Conservation (phyloP, 768 basidiomycete genomes). For the Leccinum sublutescens region DNA sequence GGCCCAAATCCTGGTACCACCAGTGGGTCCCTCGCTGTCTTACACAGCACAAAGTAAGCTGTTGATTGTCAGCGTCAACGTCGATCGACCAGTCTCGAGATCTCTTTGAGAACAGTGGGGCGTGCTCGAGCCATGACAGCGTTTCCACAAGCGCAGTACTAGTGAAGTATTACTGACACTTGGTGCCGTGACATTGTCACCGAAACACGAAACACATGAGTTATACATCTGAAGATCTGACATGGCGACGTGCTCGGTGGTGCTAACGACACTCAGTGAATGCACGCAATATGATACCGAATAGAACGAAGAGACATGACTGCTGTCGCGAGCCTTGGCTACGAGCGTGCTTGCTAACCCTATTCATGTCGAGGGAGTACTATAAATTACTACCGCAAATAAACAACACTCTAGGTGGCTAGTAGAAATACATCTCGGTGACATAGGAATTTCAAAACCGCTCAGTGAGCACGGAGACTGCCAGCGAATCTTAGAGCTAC, state of each 20-base stretch:
- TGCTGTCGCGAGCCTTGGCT: not conserved
- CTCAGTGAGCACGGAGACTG: constrained; percentile 8
- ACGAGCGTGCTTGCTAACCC: not conserved
- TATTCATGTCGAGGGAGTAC: not conserved
- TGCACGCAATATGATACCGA: not conserved
- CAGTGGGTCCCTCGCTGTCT: not conserved
- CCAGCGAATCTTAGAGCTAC: constrained; percentile 8
- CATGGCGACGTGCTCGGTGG: not conserved
- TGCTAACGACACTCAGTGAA: too few species aligned
- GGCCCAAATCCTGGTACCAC: not conserved
- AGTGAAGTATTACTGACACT: not conserved
- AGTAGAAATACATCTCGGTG: not conserved
- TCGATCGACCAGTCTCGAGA: not conserved
- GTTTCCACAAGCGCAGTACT: not conserved
- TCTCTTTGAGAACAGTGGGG: not conserved
- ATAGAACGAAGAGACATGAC: too few species aligned
- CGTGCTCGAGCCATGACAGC: not conserved
- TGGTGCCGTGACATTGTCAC: not conserved
- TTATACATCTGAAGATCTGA: too few species aligned
- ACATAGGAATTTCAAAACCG: not conserved
- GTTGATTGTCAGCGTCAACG: not conserved
- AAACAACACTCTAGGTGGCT: not conserved
- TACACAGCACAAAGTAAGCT: not conserved
- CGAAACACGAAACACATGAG: too few species aligned
- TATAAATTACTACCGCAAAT: not conserved